phyloP scores from a whole-genome alignment of 805 yeast species.

The Candida ovalis region DNA sequence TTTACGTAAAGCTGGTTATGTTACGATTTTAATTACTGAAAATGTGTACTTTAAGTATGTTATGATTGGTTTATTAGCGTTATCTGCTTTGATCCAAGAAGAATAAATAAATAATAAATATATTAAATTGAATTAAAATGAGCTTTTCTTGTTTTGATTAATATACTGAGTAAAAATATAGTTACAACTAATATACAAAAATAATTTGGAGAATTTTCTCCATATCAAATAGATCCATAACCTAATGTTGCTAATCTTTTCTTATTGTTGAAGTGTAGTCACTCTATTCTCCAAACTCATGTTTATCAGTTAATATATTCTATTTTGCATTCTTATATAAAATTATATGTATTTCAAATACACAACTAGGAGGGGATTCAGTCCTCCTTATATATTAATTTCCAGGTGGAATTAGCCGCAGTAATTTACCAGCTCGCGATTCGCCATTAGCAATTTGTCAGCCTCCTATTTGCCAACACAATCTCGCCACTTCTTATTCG shows the following conservation, averaged over 20 bases:
- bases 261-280: no score
- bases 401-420: no score
- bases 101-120: constrained; percentile 39
- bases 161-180: not conserved
- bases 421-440: no score
- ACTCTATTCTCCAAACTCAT: no score
- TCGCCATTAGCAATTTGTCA: no score
- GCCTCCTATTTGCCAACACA: no score
- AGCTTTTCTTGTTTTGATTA: not conserved
- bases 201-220: not conserved
- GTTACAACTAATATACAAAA: not conserved
- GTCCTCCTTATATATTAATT: no score
- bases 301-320: no score
- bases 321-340: no score
- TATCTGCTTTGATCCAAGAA: constrained; percentile 60
- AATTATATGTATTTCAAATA: no score
- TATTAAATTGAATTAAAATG: not conserved
- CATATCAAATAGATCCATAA: constrained; percentile 18
- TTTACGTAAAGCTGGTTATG: constrained; percentile 83
- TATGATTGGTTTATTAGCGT: constrained; percentile 67
- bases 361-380: no score
- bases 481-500: no score
- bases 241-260: constrained; percentile 24
- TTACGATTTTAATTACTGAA: constrained; percentile 88
- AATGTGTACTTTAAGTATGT: constrained; percentile 78